Base-by-base conservation (phyloP, 108 stramenopile species). In the Cyclotella sp. region DNA sequence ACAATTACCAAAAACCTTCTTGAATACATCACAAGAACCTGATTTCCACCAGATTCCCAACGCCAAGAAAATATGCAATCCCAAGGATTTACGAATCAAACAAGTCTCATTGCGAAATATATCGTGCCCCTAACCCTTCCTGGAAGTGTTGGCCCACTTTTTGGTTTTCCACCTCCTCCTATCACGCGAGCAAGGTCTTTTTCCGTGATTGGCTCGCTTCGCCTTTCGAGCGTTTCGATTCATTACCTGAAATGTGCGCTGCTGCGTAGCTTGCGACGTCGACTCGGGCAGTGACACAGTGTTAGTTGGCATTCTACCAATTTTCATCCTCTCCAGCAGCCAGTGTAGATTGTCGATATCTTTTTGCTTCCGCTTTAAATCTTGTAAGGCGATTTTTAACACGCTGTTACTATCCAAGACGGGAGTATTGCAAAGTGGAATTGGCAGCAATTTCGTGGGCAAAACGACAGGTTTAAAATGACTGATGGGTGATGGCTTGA, bases 161-260 rank as follows among this genome's bases (percentile, higher is more conserved):
- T 54, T 79, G 14, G 76, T 78, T 77, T 88, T 89, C 59, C 63
- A 75, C 58, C 89, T 76, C 72, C 92, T 85, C 40, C 79, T 64
- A 45, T 54, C 47, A 43, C 87, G 75, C 13, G 92, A 93, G 69
- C 89, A 90, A 16, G 92, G 89, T 15, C 92, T 74, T 43, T 83
- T 78, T 4, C 92, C 92, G 43, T 88, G 77, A 68, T 93, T 93
- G 0, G 92, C 87, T 45, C 79, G 76, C 67, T 89, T 93, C 0
- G 89, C 63, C 52, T 76, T 76, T 27, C 92, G 79, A n/a, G 84
- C 79, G 61, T 93, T 93, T 44, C 91, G 81, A 70, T 89, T 89
- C 89, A 90, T 85, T 13, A 67, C 79, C 64, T 85, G 77, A 28
- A 87, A 84, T 47, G 72, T 74, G 51, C 53, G 66, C 14, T 68